Base-by-base conservation (phyloP, 2,329 filamentous ascomycete genomes). In the Ceratocystis harringtonii region DNA sequence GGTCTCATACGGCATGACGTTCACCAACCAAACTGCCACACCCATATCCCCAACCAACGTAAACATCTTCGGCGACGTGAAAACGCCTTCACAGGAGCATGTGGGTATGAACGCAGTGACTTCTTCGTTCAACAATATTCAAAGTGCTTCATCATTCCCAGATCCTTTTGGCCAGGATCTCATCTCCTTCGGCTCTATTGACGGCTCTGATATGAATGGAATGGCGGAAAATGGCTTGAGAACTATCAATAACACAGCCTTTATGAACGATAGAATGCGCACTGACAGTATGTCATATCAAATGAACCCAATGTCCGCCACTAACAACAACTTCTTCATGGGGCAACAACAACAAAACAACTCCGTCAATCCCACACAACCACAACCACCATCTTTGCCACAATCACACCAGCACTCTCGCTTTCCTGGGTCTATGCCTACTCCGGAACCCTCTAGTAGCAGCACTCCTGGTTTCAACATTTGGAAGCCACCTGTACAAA, bases 401-500 rank as follows among this genome's bases (percentile, higher is more conserved):
- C 52, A 66, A 44, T 48, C 61, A 17, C 63, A 45, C 15, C 52
- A 57, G 19, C 52, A 57, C 19, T 28, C 52, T 28, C 52, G 52
- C 6, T 57, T 57, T 22, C 25, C 52, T 57, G 52, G 52, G n/a
- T 57, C 52, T 4, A 57, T 57, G 52, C 25, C 62, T 63, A 48
- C 30, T 36, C 15, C 44, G 6, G 32, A 30, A n/a, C 17, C 41
- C 8, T 36, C 44, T 22, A 55, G 28, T n/a, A n/a, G 19, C 12
- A 45, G 62, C 28, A 65, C 63, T 43, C 66, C 67, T 32, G 70
- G 72, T 17, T 75, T 74, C 67, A 74, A 72, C 63, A 68, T 68
- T 3, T 68, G 67, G 67, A 75, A 74, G 62, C 76, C 76, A 5
- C 75, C 76, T 1, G 70, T 76, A 8, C 75, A 76, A 32, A 73